A percentile compares a stretch with the other conserved stretches of the same genome.
These are phyloP conservation scores for Aspergillus vadensis DNA, from an alignment of 2,329 filamentous ascomycete species.

Conservation along the genomic window DNA sequence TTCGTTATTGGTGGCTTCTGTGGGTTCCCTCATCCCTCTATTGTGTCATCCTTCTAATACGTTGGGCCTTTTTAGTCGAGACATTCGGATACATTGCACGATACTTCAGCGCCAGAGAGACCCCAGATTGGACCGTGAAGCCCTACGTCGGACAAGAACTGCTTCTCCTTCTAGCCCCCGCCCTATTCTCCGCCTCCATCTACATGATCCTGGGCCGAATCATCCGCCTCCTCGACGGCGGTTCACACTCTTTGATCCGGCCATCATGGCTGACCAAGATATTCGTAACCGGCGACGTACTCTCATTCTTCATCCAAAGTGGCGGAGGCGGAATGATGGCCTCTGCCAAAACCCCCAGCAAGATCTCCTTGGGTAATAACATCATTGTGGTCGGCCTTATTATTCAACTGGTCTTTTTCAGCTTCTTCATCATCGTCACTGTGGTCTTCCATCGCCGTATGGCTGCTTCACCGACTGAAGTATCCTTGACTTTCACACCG, in stretches of 20 bases:
- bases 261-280: background rate
- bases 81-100: background rate
- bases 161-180: constrained; percentile 1
- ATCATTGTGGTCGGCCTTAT: background rate
- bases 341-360: background rate
- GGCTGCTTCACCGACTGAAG: background rate
- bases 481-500: background rate
- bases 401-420: background rate
- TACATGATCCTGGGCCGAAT: constrained; percentile 3
- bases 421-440: background rate
- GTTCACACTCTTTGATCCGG: background rate
- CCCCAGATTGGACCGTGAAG: background rate
- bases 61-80: background rate
- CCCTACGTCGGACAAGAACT: background rate
- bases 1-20: constrained; percentile 39
- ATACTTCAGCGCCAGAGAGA: background rate
- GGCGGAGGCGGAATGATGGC: constrained; percentile 4
- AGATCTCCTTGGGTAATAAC: background rate
- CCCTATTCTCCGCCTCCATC: constrained; percentile 5
- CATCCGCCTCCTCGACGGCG: background rate
- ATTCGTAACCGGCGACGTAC: constrained; percentile 1
- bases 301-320: constrained; percentile 5
- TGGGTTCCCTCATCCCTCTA: constrained; percentile 23
- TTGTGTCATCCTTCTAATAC: background rate
- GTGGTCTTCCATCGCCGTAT: background rate